A percentile compares a stretch with the other conserved stretches of the same genome.
Conservation (phyloP, 345 rosid genomes). For the Gossypium australe region DNA sequence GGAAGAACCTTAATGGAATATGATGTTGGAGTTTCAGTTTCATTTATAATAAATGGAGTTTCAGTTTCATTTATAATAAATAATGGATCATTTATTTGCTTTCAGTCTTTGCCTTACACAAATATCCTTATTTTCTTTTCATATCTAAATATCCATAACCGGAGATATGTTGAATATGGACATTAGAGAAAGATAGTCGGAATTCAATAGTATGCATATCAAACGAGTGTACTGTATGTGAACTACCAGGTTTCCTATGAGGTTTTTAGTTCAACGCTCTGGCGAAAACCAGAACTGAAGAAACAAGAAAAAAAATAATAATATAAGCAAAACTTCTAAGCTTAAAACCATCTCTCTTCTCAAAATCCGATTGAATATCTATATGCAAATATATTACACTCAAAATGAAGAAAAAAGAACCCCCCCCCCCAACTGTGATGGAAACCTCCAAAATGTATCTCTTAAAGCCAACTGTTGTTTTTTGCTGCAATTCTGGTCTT, state of each 20-base stretch:
- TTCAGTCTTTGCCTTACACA: too few species aligned
- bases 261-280: background rate
- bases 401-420: background rate
- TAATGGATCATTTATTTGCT: background rate
- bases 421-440: background rate
- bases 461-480: background rate
- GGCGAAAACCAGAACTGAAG: background rate
- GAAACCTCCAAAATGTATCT: background rate
- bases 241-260: background rate
- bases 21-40: background rate
- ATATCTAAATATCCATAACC: too few species aligned
- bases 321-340: too few species aligned
- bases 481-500: background rate
- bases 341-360: background rate
- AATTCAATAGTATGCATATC: too few species aligned
- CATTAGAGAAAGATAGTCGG: background rate
- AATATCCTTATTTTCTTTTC: too few species aligned
- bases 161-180: too few species aligned
- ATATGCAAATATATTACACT: constrained; percentile 7
- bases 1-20: background rate
- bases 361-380: background rate
- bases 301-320: background rate
- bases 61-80: background rate
- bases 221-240: too few species aligned
- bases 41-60: background rate